Conservation (phyloP, 768 basidiomycete genomes). For the Mycena rebaudengoi region DNA sequence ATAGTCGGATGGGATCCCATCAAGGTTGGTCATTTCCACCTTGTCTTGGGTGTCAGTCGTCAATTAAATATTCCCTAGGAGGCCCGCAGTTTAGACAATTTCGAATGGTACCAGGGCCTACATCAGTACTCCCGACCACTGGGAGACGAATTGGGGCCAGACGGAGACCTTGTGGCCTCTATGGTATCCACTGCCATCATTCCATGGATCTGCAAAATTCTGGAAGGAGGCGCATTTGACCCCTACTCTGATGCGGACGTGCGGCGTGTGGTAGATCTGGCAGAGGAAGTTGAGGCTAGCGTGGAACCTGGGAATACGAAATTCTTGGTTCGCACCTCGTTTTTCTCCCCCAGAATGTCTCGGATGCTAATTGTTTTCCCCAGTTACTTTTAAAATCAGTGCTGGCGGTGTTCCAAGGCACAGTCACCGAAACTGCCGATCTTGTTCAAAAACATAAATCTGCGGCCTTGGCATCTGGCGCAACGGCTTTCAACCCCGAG, state of each 20-base stretch:
- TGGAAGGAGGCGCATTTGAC: constrained; percentile 86
- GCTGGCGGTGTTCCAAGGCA: constrained; percentile 58
- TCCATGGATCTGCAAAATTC: constrained; percentile 73
- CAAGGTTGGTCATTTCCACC: constrained; percentile 52
- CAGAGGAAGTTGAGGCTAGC: constrained; percentile 83
- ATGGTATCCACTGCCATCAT: constrained; percentile 88
- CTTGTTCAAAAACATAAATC: constrained; percentile 59
- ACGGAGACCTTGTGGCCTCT: constrained; percentile 87
- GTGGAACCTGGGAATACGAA: constrained; percentile 70
- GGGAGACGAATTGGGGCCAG: constrained; percentile 66
- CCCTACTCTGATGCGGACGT: constrained; percentile 77
- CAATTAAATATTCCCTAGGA: constrained; percentile 47
- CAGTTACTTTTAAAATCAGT: constrained; percentile 71
- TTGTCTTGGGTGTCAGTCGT: neutral
- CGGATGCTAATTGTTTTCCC: constrained; percentile 7
- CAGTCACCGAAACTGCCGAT: constrained; percentile 59
- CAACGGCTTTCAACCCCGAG: constrained; percentile 74
- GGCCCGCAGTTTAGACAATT: constrained; percentile 71
- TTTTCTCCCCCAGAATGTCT: neutral
- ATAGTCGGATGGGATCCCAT: constrained; percentile 89
- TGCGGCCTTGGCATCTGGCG: constrained; percentile 32
- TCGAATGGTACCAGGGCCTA: constrained; percentile 83
- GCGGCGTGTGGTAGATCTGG: constrained; percentile 71
- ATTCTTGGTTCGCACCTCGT: constrained; percentile 59
- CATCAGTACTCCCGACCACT: constrained; percentile 78